These are phyloP conservation scores for Plasmodium malariae DNA, from an alignment of 169 alveolate species.

Conservation along the genomic window DNA sequence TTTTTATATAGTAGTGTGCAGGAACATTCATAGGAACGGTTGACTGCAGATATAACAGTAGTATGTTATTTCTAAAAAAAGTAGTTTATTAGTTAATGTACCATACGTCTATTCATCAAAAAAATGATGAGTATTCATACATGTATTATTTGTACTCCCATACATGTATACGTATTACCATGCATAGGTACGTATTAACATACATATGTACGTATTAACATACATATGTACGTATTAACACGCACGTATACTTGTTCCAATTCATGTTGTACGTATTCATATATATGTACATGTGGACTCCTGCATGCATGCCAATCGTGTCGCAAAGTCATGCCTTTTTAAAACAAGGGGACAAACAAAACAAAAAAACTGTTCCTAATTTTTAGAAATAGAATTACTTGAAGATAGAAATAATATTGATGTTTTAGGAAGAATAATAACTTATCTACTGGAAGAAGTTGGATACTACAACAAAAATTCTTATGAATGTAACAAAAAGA, in stretches of 20 bases:
- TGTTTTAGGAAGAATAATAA: slow-evolving; percentile 30
- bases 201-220: no score
- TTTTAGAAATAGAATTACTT: slow-evolving; percentile 31
- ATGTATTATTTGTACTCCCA: no score
- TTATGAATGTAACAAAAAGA: slow-evolving; percentile 52
- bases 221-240: slow-evolving; percentile 13
- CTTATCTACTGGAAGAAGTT: slow-evolving; percentile 38
- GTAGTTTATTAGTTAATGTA: not conserved
- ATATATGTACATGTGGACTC: no score
- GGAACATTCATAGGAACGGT: not conserved
- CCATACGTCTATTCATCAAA: not conserved
- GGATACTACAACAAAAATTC: slow-evolving; percentile 55
- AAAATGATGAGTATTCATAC: not conserved
- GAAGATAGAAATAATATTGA: slow-evolving; percentile 63
- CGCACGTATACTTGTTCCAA: not conserved
- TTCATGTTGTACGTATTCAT: no score
- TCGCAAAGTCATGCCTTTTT: not conserved
- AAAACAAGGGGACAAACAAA: not conserved
- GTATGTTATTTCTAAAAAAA: not conserved
- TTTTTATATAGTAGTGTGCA: no score
- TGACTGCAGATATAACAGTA: not conserved
- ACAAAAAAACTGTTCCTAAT: not conserved
- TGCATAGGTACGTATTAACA: no score
- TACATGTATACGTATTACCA: not conserved
- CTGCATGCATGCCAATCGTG: no score